phyloP scores from a whole-genome alignment of 2,329 filamentous ascomycete species.

The Fusarium setosum region DNA sequence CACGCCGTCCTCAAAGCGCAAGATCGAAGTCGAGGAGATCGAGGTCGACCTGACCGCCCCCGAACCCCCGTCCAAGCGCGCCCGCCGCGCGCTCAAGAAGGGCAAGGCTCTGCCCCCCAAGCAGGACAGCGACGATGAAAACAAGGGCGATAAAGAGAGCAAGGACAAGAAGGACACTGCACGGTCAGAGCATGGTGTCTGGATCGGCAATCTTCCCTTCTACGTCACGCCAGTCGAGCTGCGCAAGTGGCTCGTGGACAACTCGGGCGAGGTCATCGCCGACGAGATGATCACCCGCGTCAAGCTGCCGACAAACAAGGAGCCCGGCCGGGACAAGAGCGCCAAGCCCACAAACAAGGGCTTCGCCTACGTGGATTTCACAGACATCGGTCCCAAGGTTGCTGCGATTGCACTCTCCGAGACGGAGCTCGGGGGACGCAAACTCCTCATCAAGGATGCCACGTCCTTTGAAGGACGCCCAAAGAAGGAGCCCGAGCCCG shows the following conservation, averaged over 20 bases:
- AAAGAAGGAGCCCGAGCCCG: slow-evolving; percentile 65
- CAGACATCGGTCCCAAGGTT: slow-evolving; percentile 74
- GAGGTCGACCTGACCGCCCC: slow-evolving; percentile 92
- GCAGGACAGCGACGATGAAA: slow-evolving; percentile 50
- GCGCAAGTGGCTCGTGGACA: slow-evolving; percentile 81
- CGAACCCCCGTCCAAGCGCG: slow-evolving; percentile 95
- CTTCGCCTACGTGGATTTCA: slow-evolving; percentile 96
- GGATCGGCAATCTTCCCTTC: slow-evolving; percentile 97
- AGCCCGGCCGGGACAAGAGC: slow-evolving; percentile 49
- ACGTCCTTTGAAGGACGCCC: slow-evolving; percentile 93
- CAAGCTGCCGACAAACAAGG: slow-evolving; percentile 78
- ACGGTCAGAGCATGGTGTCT: slow-evolving; percentile 86
- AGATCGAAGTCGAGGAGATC: slow-evolving; percentile 76
- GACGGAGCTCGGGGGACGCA: slow-evolving; percentile 78
- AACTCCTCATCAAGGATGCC: slow-evolving; percentile 92
- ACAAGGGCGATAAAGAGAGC: slow-evolving; percentile 47
- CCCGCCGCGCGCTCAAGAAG: slow-evolving; percentile 90
- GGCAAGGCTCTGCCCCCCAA: slow-evolving; percentile 68
- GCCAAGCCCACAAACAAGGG: slow-evolving; percentile 77
- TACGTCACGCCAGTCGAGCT: slow-evolving; percentile 79
- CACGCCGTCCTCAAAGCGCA: slow-evolving; percentile 69
- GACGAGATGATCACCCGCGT: slow-evolving; percentile 84
- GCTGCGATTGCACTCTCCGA: slow-evolving; percentile 91
- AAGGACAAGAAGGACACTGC: slow-evolving; percentile 59
- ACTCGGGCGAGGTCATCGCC: slow-evolving; percentile 73